Evolutionary conservation across 768 basidiomycete genomes (phyloP).

Genomic region (Paxillus involutus): DNA sequence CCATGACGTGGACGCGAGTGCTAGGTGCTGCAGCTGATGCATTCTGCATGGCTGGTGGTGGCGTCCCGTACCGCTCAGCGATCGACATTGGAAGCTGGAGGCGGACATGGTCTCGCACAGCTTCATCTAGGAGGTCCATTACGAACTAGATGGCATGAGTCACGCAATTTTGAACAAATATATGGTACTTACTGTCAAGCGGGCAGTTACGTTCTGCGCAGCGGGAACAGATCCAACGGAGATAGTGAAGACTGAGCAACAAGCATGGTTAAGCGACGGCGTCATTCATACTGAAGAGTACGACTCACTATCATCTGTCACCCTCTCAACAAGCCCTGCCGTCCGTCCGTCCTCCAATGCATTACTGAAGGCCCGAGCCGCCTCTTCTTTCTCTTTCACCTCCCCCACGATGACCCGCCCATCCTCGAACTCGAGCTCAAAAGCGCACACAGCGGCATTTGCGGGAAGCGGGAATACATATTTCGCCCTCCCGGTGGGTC

Average conservation of each 20-base stretch:
- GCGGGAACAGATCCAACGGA: conserved; percentile 56
- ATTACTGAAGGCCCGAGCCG: conserved; percentile 38
- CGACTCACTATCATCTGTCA: conserved; percentile 50
- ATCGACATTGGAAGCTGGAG: conserved; percentile 54
- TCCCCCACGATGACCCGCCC: conserved; percentile 43
- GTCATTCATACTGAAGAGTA: background rate
- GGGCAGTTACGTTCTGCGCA: conserved; percentile 36
- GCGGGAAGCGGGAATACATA: conserved; percentile 64
- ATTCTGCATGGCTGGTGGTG: conserved; percentile 37
- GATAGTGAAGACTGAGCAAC: conserved; percentile 50
- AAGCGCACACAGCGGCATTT: conserved; percentile 53
- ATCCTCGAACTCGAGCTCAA: conserved; percentile 47
- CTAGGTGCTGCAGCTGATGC: conserved; percentile 26
- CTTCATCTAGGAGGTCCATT: conserved; percentile 53
- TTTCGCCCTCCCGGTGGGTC: conserved; percentile 43
- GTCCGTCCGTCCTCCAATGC: conserved; percentile 40
- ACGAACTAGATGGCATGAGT: conserved; percentile 39
- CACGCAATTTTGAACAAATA: background rate
- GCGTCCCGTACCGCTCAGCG: conserved; percentile 51
- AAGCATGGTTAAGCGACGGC: background rate
- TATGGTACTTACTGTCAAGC: conserved; percentile 39
- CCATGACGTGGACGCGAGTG: conserved; percentile 40
- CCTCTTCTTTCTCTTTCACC: conserved; percentile 48
- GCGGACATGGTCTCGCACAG: conserved; percentile 44
- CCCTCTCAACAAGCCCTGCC: conserved; percentile 48